Evolutionary conservation across 352 stramenopile species (phyloP), one percentile per base, ranked within the genome.

Genomic region (Globisporangium radiosum): DNA sequence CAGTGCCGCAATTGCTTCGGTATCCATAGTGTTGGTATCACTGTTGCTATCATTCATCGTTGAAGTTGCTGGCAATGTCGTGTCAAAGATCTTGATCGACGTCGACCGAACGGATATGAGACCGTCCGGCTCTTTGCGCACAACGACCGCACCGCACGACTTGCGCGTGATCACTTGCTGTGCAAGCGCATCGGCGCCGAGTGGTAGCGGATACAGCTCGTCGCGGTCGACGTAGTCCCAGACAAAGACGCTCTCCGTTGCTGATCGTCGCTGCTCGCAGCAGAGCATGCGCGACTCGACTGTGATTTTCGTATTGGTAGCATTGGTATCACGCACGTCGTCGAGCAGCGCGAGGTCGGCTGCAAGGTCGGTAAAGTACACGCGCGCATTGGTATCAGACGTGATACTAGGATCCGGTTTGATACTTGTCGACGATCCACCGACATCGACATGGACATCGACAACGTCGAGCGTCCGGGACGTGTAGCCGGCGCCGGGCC

Each of bases 161-260:
- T 86, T 82, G 9, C 79, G 71, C 0, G 68, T 70, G 47, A 87
- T 79, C 50, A 52, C 59, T 45, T 63, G 66, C 7, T 68, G 55
- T 17, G 56, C 55, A 5, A 56, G 44, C 7, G 57, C 63, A 5
- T 60, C 56, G 7, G 40, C 42, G 3, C 64, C 62, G 38, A 48
- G 38, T 1, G 63, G 56, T 33, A 75, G 52, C 38, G 69, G 76
- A 39, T 84, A 72, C 49, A 80, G 51, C 13, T 79, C 71, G 63
- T 89, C 79, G n/a, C 76, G 70, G 65, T 87, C 79, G 40, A 78
- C 75, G 37, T 87, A 89, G 57, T 89, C 79, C 79, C 77, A 87
- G 25, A 79, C 52, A 45, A 89, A 77, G 49, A 79, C 54, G 11
- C 63, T 70, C 52, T 71, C 40, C 68, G 17, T 80, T 56, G 10